Evolutionary conservation across 129 eudicot genomes (phyloP).

Genomic region (Oenanthe sinensis): DNA sequence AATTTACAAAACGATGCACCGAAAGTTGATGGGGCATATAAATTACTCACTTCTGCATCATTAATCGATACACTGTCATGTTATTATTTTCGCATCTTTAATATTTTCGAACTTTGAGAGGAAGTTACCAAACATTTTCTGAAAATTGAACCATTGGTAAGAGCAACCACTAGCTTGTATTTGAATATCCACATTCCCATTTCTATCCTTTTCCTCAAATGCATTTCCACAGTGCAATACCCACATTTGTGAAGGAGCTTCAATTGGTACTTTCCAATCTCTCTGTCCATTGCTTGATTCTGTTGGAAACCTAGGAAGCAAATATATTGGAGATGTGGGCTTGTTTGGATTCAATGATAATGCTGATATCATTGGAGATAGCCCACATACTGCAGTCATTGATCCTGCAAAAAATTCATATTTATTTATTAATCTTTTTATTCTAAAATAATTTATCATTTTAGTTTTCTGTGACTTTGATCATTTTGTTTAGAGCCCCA

Average conservation of each 20-base stretch:
- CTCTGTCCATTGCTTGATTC: conserved; percentile 12
- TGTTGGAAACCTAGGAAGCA: conserved; percentile 57
- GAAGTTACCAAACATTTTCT: conserved; percentile 72
- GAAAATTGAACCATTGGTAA: conserved; percentile 91
- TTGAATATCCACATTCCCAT: conserved; percentile 49
- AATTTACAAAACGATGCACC: too few relatives aligned
- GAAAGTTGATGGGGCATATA: too few relatives aligned
- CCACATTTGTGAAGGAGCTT: conserved; percentile 91
- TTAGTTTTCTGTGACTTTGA: neutral
- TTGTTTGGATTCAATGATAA: conserved; percentile 74
- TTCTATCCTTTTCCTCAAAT: conserved; percentile 39
- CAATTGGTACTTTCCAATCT: conserved; percentile 73
- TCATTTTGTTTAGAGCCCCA: too few relatives aligned
- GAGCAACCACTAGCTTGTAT: conserved; percentile 83
- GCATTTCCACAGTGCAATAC: conserved; percentile 86
- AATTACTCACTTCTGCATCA: too few relatives aligned
- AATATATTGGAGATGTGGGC: conserved; percentile 75
- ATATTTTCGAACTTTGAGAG: too few relatives aligned
- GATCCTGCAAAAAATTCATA: conserved; percentile 47
- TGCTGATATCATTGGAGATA: conserved; percentile 89
- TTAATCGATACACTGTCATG: neutral
- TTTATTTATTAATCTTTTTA: neutral
- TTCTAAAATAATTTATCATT: neutral
- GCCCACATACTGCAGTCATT: conserved; percentile 76
- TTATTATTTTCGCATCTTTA: neutral